phyloP scores from a whole-genome alignment of 768 basidiomycete genomes.

The Pulveroboletus ravenelii region DNA sequence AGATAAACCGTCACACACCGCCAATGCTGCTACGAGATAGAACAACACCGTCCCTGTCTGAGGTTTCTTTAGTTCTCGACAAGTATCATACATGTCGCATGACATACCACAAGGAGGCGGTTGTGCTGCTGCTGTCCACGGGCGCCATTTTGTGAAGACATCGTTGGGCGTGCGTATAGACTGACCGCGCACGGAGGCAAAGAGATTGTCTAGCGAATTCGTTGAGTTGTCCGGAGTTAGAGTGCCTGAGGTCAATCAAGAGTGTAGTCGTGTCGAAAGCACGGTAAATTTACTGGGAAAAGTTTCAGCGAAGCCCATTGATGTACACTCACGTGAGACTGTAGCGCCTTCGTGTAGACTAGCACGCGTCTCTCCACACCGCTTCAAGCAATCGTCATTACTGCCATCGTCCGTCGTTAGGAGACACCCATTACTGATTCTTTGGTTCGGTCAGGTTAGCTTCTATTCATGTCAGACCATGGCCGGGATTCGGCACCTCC shows the following conservation, averaged over 20 bases:
- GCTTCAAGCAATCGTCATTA: background rate
- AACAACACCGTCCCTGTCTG: slow-evolving; percentile 76
- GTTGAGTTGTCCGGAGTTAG: background rate
- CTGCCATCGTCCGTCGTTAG: background rate
- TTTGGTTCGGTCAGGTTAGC: background rate
- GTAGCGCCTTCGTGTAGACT: no score
- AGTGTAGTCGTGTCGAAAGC: slow-evolving; percentile 6
- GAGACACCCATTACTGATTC: background rate
- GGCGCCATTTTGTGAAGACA: slow-evolving; percentile 26
- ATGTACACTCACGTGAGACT: slow-evolving; percentile 18
- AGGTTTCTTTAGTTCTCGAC: slow-evolving; percentile 5
- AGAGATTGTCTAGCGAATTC: background rate
- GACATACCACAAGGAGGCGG: slow-evolving; percentile 31
- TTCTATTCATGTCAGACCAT: slow-evolving; percentile 24
- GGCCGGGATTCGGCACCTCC: slow-evolving; percentile 27
- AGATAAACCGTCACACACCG: slow-evolving; percentile 48
- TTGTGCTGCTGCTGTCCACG: slow-evolving; percentile 30
- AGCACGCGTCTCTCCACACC: slow-evolving; percentile 4
- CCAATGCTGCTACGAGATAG: slow-evolving; percentile 84
- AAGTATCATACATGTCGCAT: background rate
- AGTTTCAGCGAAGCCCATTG: background rate
- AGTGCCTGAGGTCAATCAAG: background rate
- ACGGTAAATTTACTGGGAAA: background rate
- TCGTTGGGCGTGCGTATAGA: slow-evolving; percentile 2
- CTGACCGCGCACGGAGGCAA: background rate